These are phyloP conservation scores for Madurella fahalii DNA, from an alignment of 2,329 filamentous ascomycete genomes.

Conservation along the genomic window DNA sequence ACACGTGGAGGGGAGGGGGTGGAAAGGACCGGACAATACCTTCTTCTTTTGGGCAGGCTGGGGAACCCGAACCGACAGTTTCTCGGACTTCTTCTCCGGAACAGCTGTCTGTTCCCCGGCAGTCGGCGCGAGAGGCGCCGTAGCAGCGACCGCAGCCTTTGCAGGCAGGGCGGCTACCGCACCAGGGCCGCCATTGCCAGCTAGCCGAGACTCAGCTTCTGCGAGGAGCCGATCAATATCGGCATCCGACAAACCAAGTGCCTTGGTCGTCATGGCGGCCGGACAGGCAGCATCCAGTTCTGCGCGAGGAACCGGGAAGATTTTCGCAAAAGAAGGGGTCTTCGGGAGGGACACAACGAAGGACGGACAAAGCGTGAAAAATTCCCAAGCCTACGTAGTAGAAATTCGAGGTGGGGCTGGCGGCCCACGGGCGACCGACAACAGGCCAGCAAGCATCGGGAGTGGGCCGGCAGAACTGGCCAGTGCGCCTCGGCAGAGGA, in stretches of 20 bases:
- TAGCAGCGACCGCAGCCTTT: conserved; percentile 15
- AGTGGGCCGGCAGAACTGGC: background rate
- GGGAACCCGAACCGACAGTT: conserved; percentile 30
- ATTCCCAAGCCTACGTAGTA: background rate
- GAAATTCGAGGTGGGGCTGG: conserved; percentile 13
- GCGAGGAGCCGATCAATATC: conserved; percentile 37
- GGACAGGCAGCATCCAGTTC: background rate
- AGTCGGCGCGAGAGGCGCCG: conserved; percentile 12
- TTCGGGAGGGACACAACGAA: background rate
- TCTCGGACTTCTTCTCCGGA: conserved; percentile 22
- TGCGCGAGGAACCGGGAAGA: conserved; percentile 2
- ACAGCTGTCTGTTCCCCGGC: conserved; percentile 20
- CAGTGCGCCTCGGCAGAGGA: conserved; percentile 15
- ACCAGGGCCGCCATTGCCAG: conserved; percentile 21
- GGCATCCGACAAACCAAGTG: conserved; percentile 31
- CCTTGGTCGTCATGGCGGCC: conserved; percentile 25
- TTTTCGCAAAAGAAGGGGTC: conserved; percentile 1
- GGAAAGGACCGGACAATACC: conserved; percentile 24
- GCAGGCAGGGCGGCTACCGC: conserved; percentile 13
- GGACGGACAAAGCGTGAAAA: conserved; percentile 4
- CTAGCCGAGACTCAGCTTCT: conserved; percentile 37
- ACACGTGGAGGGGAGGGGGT: conserved; percentile 7
- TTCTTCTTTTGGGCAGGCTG: conserved; percentile 29
- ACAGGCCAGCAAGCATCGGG: too few relatives aligned
- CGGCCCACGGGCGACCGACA: background rate